Percentiles rank a stretch among this genome's conserved stretches.
Conservation (phyloP, 768 basidiomycete species). For the Erythrobasidium yunnanense region DNA sequence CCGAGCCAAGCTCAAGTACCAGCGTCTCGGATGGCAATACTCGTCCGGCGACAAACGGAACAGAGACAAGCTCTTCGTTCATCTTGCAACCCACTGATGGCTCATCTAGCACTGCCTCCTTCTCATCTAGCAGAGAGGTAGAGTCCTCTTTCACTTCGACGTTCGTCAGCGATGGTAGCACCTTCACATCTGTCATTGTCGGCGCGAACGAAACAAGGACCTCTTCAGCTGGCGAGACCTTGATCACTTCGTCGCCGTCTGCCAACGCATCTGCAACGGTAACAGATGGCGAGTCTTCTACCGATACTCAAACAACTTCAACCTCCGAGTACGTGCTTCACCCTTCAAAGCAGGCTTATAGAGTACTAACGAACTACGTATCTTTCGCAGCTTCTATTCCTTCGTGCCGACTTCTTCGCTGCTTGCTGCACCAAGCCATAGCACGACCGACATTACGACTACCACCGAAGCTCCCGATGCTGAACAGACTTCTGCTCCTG, state of each 20-base stretch:
- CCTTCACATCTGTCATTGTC: neutral
- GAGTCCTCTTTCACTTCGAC: neutral
- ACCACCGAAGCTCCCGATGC: neutral
- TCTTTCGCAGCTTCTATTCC: neutral
- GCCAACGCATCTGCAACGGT: neutral
- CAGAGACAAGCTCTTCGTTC: too few relatives aligned
- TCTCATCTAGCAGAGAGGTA: neutral
- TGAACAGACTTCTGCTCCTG: neutral
- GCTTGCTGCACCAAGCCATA: neutral
- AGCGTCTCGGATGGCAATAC: too few relatives aligned
- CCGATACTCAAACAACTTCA: neutral
- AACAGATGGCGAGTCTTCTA: neutral
- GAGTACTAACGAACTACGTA: neutral
- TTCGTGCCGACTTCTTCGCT: neutral
- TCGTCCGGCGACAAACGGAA: too few relatives aligned
- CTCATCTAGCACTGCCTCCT: neutral
- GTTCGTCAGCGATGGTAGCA: too few relatives aligned
- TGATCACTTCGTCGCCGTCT: too few relatives aligned
- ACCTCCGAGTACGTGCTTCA: neutral
- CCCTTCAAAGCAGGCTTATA: neutral
- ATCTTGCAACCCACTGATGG: too few relatives aligned
- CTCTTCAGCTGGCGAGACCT: neutral
- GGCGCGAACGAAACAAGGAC: neutral
- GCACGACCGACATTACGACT: neutral
- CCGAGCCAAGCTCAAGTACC: too few relatives aligned